These are phyloP conservation scores for Lecanicillium sp. DNA, from an alignment of 2,329 filamentous ascomycete species.

Conservation along the genomic window DNA sequence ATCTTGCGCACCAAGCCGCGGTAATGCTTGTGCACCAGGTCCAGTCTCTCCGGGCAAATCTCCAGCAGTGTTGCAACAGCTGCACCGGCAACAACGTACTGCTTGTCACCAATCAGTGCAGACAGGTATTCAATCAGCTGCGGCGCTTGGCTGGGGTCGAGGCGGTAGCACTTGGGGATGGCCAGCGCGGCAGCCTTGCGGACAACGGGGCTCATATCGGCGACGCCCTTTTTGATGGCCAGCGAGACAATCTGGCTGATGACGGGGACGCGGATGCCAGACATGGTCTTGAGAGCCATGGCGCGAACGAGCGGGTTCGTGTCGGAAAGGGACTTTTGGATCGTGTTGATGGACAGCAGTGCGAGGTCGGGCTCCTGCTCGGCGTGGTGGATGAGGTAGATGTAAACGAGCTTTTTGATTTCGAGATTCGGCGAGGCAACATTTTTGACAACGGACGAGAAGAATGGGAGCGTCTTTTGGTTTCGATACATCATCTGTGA, in stretches of 20 bases:
- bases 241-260: constrained; percentile 96
- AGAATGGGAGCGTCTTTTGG: constrained; percentile 83
- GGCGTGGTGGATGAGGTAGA: constrained; percentile 94
- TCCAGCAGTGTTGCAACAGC: constrained; percentile 85
- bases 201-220: constrained; percentile 91
- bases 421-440: constrained; percentile 89
- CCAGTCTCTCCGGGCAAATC: constrained; percentile 77
- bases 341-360: constrained; percentile 94
- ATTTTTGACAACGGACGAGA: constrained; percentile 98
- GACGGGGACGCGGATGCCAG: constrained; percentile 89
- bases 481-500: constrained; percentile 92
- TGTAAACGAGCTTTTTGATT: constrained; percentile 97
- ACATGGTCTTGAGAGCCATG: constrained; percentile 93
- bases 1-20: constrained; percentile 77
- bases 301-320: constrained; percentile 83
- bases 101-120: constrained; percentile 75
- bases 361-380: constrained; percentile 94
- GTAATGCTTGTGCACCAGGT: constrained; percentile 88
- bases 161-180: constrained; percentile 89
- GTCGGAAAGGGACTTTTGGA: constrained; percentile 94
- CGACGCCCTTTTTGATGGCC: constrained; percentile 87
- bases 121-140: constrained; percentile 77
- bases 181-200: constrained; percentile 87
- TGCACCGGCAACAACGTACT: constrained; percentile 94
- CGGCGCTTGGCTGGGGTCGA: constrained; percentile 79